A percentile compares a stretch with the other conserved stretches of the same genome.
phyloP scores from a whole-genome alignment of 176 grass and related monocot genomes.

The Triticum dicoccoides region DNA sequence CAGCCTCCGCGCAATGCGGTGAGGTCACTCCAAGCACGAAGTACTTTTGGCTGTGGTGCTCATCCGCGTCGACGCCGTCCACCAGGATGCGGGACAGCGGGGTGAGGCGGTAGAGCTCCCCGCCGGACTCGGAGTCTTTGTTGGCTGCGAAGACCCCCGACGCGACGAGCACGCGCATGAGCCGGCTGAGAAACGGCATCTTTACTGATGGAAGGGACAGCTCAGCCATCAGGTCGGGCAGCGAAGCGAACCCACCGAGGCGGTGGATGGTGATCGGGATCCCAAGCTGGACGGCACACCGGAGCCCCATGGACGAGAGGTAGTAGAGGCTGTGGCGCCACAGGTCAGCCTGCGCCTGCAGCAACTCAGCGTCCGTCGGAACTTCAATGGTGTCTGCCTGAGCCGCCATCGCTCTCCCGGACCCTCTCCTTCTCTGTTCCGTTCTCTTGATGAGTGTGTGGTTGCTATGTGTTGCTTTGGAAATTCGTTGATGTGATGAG shows the following conservation, averaged over 20 bases:
- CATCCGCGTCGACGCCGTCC: not conserved
- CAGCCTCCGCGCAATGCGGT: not conserved
- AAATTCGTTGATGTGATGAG: not conserved
- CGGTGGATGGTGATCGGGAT: slow-evolving; percentile 5
- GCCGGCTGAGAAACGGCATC: not conserved
- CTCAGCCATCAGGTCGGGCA: not conserved
- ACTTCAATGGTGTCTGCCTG: not conserved
- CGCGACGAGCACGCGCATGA: not conserved
- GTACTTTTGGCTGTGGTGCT: slow-evolving; percentile 9
- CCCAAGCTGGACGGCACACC: not conserved
- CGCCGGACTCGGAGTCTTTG: not conserved
- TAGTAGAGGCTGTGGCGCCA: slow-evolving; percentile 11
- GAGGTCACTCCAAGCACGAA: not conserved
- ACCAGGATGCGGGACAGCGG: not conserved
- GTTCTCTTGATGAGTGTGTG: not conserved
- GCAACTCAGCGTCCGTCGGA: not conserved
- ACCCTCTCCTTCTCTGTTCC: not conserved
- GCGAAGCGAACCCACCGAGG: not conserved
- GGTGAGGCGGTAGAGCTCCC: not conserved
- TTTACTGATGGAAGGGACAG: not conserved
- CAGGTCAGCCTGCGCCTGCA: not conserved
- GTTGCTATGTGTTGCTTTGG: not conserved
- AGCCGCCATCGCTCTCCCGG: not conserved
- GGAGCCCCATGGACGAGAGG: not conserved
- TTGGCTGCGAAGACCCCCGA: not conserved